A percentile compares a stretch with the other conserved stretches of the same genome.
Evolutionary conservation across 1,284 basidiomycete species (phyloP).

Genomic region (Chondrostereum purpureum): DNA sequence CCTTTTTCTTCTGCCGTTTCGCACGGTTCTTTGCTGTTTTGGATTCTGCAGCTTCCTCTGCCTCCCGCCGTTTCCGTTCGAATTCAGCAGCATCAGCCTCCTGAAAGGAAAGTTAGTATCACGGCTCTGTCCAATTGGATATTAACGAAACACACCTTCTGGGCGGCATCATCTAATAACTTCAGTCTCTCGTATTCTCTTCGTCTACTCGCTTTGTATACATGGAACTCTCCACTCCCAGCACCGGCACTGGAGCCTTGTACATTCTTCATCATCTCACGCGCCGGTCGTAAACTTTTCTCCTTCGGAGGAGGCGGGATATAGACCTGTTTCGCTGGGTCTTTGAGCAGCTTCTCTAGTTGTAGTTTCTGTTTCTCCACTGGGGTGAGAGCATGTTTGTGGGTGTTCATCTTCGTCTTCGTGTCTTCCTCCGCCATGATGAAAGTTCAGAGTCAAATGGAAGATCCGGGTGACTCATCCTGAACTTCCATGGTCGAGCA

Average conservation of each 20-base stretch:
- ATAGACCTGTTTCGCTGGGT: slow-evolving; percentile 75
- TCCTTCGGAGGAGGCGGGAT: slow-evolving; percentile 73
- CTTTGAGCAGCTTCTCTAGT: slow-evolving; percentile 80
- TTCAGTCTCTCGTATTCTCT: slow-evolving; percentile 94
- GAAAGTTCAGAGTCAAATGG: neutral
- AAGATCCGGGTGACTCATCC: neutral
- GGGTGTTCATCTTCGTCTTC: neutral
- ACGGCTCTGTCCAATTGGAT: slow-evolving; percentile 1
- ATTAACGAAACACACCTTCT: slow-evolving; percentile 50
- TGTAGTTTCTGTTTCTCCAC: slow-evolving; percentile 71
- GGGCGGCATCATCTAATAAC: slow-evolving; percentile 79
- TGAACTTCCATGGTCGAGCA: neutral
- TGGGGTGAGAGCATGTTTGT: slow-evolving; percentile 63
- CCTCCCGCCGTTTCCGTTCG: slow-evolving; percentile 54
- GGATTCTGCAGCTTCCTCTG: slow-evolving; percentile 64
- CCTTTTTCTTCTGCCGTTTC: slow-evolving; percentile 88
- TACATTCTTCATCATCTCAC: slow-evolving; percentile 99
- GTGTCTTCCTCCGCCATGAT: neutral
- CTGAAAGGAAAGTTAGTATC: slow-evolving; percentile 32
- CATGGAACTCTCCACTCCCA: slow-evolving; percentile 94
- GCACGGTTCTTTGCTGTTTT: slow-evolving; percentile 92
- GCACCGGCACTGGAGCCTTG: slow-evolving; percentile 91
- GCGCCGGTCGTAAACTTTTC: slow-evolving; percentile 69
- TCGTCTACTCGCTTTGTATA: slow-evolving; percentile 93
- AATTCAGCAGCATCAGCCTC: slow-evolving; percentile 63